Conservation (phyloP, 352 stramenopile species). For the Globisporangium apiculatum region DNA sequence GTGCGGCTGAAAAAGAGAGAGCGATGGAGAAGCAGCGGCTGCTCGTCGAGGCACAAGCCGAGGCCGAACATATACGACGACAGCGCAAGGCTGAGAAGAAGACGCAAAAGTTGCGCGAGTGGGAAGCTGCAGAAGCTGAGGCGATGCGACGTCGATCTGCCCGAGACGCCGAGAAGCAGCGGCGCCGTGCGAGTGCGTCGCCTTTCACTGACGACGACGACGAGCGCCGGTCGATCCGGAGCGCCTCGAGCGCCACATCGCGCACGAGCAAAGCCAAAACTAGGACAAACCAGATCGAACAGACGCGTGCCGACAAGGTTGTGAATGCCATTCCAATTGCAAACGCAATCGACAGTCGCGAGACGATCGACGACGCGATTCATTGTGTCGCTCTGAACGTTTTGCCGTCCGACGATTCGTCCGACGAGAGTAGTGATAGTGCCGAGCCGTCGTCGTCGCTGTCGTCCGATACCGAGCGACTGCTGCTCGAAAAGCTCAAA, state of each 20-base stretch:
- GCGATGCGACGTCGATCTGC: background rate
- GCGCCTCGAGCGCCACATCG: conserved; percentile 1
- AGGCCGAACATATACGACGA: conserved; percentile 1
- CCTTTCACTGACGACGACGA: background rate
- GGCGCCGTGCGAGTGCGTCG: conserved; percentile 7
- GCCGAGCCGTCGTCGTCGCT: conserved; percentile 7
- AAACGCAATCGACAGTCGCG: conserved; percentile 3
- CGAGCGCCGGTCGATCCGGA: conserved; percentile 4
- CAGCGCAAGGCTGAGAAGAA: conserved; percentile 9
- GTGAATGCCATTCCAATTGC: conserved; percentile 1
- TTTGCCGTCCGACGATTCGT: conserved; percentile 26
- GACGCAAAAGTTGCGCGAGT: background rate
- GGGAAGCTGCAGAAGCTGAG: conserved; percentile 6
- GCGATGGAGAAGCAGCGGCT: conserved; percentile 2
- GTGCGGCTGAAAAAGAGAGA: conserved; percentile 8
- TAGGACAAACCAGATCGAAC: background rate
- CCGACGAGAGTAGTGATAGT: background rate
- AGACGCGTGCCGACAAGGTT: background rate
- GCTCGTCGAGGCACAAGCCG: conserved; percentile 2
- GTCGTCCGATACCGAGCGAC: conserved; percentile 13
- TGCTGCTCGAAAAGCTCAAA: conserved; percentile 14
- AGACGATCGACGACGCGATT: conserved; percentile 17
- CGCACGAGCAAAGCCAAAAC: background rate
- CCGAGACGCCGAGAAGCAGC: conserved; percentile 1
- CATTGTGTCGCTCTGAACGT: conserved; percentile 26